Evolutionary conservation across 257 asterid species (phyloP).

Genomic region (Ocimum tenuiflorum): DNA sequence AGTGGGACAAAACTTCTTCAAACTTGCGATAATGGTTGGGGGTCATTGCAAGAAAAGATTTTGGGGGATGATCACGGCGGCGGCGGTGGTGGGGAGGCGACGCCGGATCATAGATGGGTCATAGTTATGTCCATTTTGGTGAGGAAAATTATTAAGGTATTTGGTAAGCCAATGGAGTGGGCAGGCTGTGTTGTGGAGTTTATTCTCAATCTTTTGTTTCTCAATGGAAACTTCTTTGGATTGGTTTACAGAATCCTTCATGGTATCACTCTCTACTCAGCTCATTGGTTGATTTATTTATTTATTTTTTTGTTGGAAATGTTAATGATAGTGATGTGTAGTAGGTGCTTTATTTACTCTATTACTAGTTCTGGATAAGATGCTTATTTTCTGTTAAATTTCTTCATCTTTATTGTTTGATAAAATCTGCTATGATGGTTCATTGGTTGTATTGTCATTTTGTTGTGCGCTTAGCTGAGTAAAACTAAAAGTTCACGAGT

Average conservation of each 20-base stretch:
- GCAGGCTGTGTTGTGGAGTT: conserved; percentile 61
- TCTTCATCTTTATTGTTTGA: too few species aligned
- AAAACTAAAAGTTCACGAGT: too few species aligned
- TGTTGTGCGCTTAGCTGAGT: too few species aligned
- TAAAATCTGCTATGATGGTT: too few species aligned
- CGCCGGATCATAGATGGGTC: conserved; percentile 64
- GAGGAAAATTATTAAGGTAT: conserved; percentile 51
- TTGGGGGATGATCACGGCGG: not conserved
- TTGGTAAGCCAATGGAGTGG: conserved; percentile 74
- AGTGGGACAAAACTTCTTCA: conserved; percentile 56
- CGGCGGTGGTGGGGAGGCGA: conserved; percentile 18
- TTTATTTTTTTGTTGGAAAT: not conserved
- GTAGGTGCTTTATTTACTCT: not conserved
- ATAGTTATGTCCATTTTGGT: conserved; percentile 57
- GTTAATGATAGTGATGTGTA: not conserved
- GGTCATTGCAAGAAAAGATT: conserved; percentile 16
- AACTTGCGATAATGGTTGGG: conserved; percentile 19
- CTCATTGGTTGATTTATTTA: not conserved
- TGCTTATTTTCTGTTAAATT: too few species aligned
- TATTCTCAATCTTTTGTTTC: conserved; percentile 60
- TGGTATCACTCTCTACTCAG: conserved; percentile 32
- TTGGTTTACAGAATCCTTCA: conserved; percentile 36
- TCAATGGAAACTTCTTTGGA: conserved; percentile 57
- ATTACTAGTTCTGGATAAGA: too few species aligned
- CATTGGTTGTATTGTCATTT: too few species aligned